Percentiles rank a stretch among this genome's conserved stretches.
Evolutionary conservation across 768 basidiomycete genomes (phyloP).

Genomic region (Mycena pura): DNA sequence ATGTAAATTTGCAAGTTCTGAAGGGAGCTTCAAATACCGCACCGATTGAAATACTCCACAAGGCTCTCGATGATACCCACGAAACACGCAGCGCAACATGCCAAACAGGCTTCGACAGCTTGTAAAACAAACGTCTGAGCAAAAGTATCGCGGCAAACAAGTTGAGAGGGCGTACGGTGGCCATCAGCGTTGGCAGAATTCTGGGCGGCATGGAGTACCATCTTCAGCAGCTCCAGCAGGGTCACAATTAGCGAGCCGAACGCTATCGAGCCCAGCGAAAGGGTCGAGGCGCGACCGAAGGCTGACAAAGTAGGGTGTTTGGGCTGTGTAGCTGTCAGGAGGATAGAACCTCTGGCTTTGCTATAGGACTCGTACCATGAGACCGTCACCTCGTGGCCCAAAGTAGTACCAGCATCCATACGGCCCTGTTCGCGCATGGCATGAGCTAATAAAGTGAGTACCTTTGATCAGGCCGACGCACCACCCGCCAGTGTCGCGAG

Average conservation of each 20-base stretch:
- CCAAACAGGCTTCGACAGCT: conserved; percentile 77
- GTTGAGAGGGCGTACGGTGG: conserved; percentile 56
- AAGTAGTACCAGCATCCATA: conserved; percentile 78
- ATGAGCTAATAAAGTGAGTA: conserved; percentile 33
- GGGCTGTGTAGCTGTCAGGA: conserved; percentile 50
- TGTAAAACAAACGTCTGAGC: conserved; percentile 32
- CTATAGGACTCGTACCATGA: conserved; percentile 56
- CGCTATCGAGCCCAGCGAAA: conserved; percentile 84
- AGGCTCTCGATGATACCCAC: conserved; percentile 71
- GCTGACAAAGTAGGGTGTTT: conserved; percentile 73
- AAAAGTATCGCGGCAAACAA: neutral
- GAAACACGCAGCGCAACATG: conserved; percentile 82
- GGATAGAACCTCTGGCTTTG: no score
- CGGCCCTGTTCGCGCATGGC: conserved; percentile 1
- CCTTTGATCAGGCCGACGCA: conserved; percentile 55
- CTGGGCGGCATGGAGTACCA: conserved; percentile 64
- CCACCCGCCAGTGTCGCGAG: conserved; percentile 85
- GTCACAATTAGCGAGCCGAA: conserved; percentile 88
- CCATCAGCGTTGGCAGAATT: conserved; percentile 69
- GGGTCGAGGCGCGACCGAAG: conserved; percentile 76
- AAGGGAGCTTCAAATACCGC: conserved; percentile 9
- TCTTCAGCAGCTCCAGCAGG: conserved; percentile 69
- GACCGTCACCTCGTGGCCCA: conserved; percentile 68
- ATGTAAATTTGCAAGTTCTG: neutral
- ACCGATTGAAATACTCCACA: conserved; percentile 85